Conservation (phyloP, 176 grass and related monocot genomes). For the Oryza officinalis region DNA sequence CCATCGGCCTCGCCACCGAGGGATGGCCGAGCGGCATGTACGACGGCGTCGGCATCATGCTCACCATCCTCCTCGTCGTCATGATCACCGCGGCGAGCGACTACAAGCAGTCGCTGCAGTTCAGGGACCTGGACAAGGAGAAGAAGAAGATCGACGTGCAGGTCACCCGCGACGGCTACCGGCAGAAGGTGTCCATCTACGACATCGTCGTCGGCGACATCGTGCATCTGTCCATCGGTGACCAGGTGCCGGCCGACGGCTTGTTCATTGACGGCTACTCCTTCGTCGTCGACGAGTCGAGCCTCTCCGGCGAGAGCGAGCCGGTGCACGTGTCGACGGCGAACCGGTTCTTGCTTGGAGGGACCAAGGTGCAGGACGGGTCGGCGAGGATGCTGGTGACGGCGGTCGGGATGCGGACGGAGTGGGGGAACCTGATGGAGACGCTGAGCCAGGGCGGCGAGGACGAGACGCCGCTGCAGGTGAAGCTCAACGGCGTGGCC, state of each 20-base stretch:
- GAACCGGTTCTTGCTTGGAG: slow-evolving; percentile 83
- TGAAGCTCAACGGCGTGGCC: slow-evolving; percentile 95
- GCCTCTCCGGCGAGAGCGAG: slow-evolving; percentile 88
- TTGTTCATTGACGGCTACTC: slow-evolving; percentile 80
- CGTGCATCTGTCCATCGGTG: slow-evolving; percentile 84
- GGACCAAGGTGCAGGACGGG: slow-evolving; percentile 97
- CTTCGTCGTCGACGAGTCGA: slow-evolving; percentile 82
- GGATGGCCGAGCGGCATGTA: slow-evolving; percentile 75
- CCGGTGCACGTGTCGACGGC: slow-evolving; percentile 56
- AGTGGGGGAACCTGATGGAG: slow-evolving; percentile 99
- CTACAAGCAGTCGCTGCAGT: slow-evolving; percentile 95
- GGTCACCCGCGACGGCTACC: slow-evolving; percentile 81
- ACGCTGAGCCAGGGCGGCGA: slow-evolving; percentile 83
- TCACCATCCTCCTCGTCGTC: slow-evolving; percentile 78
- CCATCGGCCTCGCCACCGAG: slow-evolving; percentile 81
- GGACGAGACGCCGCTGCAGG: slow-evolving; percentile 96
- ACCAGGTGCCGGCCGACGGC: slow-evolving; percentile 86
- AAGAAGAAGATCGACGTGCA: slow-evolving; percentile 97
- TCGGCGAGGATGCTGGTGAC: slow-evolving; percentile 85
- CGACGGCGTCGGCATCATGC: slow-evolving; percentile 83
- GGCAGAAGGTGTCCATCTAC: slow-evolving; percentile 93
- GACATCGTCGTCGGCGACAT: slow-evolving; percentile 89
- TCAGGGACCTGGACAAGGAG: slow-evolving; percentile 90
- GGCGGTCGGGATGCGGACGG: slow-evolving; percentile 89
- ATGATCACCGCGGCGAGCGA: slow-evolving; percentile 87